Base-by-base conservation (phyloP, 768 basidiomycete genomes). In the Polyporus arcularius region DNA sequence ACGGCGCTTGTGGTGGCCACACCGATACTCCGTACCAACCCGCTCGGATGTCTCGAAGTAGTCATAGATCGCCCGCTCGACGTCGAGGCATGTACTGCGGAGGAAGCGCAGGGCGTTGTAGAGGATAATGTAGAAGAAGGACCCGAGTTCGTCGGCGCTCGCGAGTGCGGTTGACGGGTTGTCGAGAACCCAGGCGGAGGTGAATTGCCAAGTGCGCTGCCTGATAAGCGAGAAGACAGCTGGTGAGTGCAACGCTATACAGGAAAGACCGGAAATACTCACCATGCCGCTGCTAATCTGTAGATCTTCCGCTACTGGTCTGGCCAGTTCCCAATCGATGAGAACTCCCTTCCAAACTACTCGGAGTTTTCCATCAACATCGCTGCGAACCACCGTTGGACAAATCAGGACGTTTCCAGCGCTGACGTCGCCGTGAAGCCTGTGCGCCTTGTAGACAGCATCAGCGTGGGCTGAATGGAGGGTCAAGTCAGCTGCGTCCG, bases 391-490 rank as follows among this genome's bases (percentile, higher is more conserved):
- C 2, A 50, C n/a, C 5, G 8, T 26, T 15, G 58, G 58, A 2
- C 30, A 31, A 10, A 55, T 60, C n/a, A 60, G 53, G 15, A 60
- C 31, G n/a, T 60, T 60, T 1, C 53, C 58, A 8, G 38, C 40
- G 53, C 53, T 60, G 38, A 60, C 38, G n/a, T 60, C 58, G 16
- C 58, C 38, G 26, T 60, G 58, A 16, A 54, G 30, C 26, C 49
- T 55, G 1, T 26, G n/a, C 2, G 46, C 5, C 30, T 49, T 43
- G 30, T 14, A 4, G 4, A 53, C 31, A 1, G 52, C 58, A 14
- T 53, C 45, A 10, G 11, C 10, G 31, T 50, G 35, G 2, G 49
- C 45, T 60, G 30, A 4, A 35, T n/a, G n/a, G n/a, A n/a, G n/a
- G 10, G 32, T 4, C 32, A 4, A 4, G 4, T n/a, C 5, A 35